A percentile compares a stretch with the other conserved stretches of the same genome.
Evolutionary conservation across 140 eudicot genomes (phyloP).

Genomic region (Cichorium intybus): DNA sequence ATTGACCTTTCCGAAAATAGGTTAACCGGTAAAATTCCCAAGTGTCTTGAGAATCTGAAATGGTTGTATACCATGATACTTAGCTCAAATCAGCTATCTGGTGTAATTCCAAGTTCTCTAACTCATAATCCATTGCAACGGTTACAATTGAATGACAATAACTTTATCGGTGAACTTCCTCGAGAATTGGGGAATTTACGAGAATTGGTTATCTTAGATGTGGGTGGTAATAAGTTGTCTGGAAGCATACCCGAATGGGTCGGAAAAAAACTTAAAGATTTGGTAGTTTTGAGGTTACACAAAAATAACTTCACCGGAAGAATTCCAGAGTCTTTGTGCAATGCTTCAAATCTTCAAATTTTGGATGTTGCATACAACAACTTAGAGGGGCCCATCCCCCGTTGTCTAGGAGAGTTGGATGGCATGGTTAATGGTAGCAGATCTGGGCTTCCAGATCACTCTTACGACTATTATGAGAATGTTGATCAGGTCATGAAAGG

Average conservation of each 20-base stretch:
- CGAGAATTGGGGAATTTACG: too few species aligned
- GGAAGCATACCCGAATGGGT: slow-evolving; percentile 25
- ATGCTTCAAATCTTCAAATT: background rate
- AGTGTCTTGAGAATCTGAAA: background rate
- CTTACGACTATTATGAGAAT: background rate
- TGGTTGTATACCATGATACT: too few species aligned
- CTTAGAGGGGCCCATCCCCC: slow-evolving; percentile 15
- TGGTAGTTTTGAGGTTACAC: too few species aligned
- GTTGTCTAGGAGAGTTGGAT: slow-evolving; percentile 17
- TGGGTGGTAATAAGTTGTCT: too few species aligned
- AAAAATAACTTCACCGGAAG: slow-evolving; percentile 1
- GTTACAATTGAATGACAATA: slow-evolving; percentile 17
- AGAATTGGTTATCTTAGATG: too few species aligned
- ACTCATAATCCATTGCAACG: background rate
- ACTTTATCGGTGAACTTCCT: slow-evolving; percentile 2
- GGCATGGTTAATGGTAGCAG: background rate
- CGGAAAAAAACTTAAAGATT: background rate
- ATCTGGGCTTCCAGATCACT: background rate
- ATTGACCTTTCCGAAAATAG: too few species aligned
- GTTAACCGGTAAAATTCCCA: too few species aligned
- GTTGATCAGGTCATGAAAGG: background rate
- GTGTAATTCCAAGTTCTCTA: too few species aligned
- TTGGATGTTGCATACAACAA: background rate
- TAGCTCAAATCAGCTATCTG: too few species aligned
- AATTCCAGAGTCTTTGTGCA: slow-evolving; percentile 14